phyloP scores from a whole-genome alignment of 2,329 filamentous ascomycete genomes.

The Falciphora oryzae region DNA sequence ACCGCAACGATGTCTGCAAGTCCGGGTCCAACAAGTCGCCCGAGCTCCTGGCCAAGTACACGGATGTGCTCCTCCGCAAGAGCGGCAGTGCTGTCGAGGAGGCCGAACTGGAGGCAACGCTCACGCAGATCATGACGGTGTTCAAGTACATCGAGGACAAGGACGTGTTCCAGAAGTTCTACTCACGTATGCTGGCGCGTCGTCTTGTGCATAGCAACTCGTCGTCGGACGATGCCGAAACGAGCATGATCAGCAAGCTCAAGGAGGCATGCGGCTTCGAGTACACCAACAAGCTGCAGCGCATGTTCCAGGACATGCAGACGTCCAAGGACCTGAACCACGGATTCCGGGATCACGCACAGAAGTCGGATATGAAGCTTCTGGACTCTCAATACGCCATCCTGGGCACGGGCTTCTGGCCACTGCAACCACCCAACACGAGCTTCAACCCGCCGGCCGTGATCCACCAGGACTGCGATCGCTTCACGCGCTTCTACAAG shows the following conservation, averaged over 20 bases:
- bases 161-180: constrained; percentile 99
- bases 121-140: constrained; percentile 95
- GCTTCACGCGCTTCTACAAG: constrained; percentile 87
- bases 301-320: constrained; percentile 99
- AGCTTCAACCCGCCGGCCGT: constrained; percentile 82
- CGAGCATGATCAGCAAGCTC: constrained; percentile 98
- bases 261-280: constrained; percentile 99
- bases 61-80: constrained; percentile 87
- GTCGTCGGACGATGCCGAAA: constrained; percentile 94
- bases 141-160: constrained; percentile 99
- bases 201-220: constrained; percentile 92
- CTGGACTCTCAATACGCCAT: constrained; percentile 89
- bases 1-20: constrained; percentile 94
- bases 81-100: constrained; percentile 90
- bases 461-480: constrained; percentile 81
- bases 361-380: constrained; percentile 61
- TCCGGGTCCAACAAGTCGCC: constrained; percentile 90
- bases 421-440: constrained; percentile 77
- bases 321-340: constrained; percentile 96
- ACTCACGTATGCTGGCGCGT: constrained; percentile 92
- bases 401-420: constrained; percentile 96
- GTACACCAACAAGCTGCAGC: constrained; percentile 98
- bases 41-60: constrained; percentile 91
- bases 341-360: constrained; percentile 73
- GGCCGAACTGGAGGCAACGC: constrained; percentile 80